phyloP scores from a whole-genome alignment of 345 rosid species.

The Sapria himalayana region DNA sequence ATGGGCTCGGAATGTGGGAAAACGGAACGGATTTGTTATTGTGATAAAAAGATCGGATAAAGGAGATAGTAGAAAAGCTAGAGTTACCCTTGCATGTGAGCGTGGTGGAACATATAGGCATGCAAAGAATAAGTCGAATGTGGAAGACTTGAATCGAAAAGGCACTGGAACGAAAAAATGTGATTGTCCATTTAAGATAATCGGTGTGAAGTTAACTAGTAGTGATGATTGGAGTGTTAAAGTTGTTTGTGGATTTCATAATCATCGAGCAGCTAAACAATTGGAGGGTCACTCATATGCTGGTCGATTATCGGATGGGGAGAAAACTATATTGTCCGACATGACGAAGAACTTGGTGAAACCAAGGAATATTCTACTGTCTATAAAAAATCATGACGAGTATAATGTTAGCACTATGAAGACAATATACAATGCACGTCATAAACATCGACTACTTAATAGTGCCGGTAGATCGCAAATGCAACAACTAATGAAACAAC shows the following conservation, averaged over 20 bases:
- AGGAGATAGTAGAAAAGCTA: slow-evolving; percentile 4
- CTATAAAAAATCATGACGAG: slow-evolving; percentile 6
- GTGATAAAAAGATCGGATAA: too few relatives aligned
- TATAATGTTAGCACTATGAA: slow-evolving; percentile 8
- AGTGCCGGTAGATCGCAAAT: slow-evolving; percentile 6
- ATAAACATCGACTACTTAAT: slow-evolving; percentile 5
- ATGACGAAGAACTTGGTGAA: slow-evolving; percentile 6
- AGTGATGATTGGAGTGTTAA: slow-evolving; percentile 9
- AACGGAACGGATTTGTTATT: too few relatives aligned
- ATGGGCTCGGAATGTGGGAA: too few relatives aligned
- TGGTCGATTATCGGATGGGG: slow-evolving; percentile 8
- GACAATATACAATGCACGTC: slow-evolving; percentile 10
- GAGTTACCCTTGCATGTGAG: slow-evolving; percentile 9
- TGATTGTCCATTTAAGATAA: slow-evolving; percentile 7
- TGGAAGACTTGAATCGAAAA: slow-evolving; percentile 5
- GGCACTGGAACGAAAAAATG: slow-evolving; percentile 8
- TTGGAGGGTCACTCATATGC: slow-evolving; percentile 10
- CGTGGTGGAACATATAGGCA: slow-evolving; percentile 9
- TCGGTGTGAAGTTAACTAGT: slow-evolving; percentile 6
- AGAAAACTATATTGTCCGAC: slow-evolving; percentile 7
- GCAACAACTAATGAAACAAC: slow-evolving; percentile 5
- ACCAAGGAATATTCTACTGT: slow-evolving; percentile 7
- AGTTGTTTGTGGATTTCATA: slow-evolving; percentile 9
- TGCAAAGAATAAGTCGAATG: neutral
- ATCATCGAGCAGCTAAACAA: slow-evolving; percentile 5